Evolutionary conservation across 169 alveolate genomes (phyloP).

Genomic region (Cystoisospora suis): DNA sequence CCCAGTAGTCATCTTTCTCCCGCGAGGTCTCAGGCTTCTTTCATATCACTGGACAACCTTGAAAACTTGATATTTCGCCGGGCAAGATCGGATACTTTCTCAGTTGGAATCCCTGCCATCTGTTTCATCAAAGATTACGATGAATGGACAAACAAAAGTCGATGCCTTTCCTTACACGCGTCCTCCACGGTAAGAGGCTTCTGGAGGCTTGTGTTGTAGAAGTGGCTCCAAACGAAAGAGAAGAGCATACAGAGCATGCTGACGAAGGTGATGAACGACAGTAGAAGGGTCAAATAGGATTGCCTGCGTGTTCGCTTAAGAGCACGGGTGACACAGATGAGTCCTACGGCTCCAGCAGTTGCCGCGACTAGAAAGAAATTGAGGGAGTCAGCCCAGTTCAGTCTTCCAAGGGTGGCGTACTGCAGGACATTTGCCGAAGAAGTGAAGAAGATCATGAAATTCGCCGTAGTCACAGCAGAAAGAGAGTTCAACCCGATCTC

Average conservation of each 20-base stretch:
- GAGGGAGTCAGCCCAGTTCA: conserved; percentile 3
- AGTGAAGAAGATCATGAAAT: conserved; percentile 66
- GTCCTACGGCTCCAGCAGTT: conserved; percentile 56
- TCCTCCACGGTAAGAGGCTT: conserved; percentile 41
- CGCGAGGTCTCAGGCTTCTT: too few relatives aligned
- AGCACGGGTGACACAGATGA: conserved; percentile 25
- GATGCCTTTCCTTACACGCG: conserved; percentile 41
- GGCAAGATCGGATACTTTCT: too few relatives aligned
- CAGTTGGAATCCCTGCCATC: background rate
- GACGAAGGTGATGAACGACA: conserved; percentile 43
- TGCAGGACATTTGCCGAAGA: conserved; percentile 56
- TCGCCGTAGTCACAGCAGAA: conserved; percentile 63
- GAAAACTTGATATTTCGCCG: too few relatives aligned
- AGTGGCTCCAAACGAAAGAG: conserved; percentile 37
- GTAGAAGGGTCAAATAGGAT: conserved; percentile 50
- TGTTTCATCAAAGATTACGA: background rate
- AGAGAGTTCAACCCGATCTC: conserved; percentile 63
- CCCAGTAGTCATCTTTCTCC: too few relatives aligned
- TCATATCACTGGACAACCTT: too few relatives aligned
- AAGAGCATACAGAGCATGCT: conserved; percentile 47
- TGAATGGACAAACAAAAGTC: conserved; percentile 31
- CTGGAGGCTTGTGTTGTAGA: background rate
- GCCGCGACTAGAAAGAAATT: conserved; percentile 44
- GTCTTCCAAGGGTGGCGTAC: conserved; percentile 56
- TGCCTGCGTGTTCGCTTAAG: conserved; percentile 45